Conservation (phyloP, 768 basidiomycete genomes). For the Inosperma sp. region DNA sequence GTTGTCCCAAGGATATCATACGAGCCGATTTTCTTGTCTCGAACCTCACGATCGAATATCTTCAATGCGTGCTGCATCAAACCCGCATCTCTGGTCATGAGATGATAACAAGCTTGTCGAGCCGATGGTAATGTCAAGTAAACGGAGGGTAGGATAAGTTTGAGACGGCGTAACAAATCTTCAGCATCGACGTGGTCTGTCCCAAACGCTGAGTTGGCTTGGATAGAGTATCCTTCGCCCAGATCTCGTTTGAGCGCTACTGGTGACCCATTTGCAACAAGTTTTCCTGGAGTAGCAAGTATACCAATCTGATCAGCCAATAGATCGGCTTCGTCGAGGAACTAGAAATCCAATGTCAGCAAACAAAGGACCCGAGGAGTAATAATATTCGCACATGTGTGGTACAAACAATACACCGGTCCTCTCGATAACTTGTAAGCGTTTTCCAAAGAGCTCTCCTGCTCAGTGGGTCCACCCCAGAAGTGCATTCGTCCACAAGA, state of each 20-base stretch:
- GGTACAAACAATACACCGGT: constrained; percentile 69
- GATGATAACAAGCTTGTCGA: constrained; percentile 46
- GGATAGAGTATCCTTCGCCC: constrained; percentile 68
- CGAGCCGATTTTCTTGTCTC: constrained; percentile 37
- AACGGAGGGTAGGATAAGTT: constrained; percentile 41
- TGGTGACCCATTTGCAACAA: constrained; percentile 70
- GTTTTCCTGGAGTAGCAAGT: constrained; percentile 67
- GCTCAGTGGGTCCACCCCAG: constrained; percentile 78
- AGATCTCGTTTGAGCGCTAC: constrained; percentile 67
- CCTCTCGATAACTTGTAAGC: constrained; percentile 59
- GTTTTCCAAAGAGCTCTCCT: constrained; percentile 75
- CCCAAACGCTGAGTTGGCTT: constrained; percentile 40
- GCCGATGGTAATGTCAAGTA: constrained; percentile 42
- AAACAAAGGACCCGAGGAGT: neutral
- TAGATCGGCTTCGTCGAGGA: constrained; percentile 76
- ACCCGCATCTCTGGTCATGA: constrained; percentile 54
- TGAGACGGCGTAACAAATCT: constrained; percentile 40
- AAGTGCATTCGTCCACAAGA: constrained; percentile 66
- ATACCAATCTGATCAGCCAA: constrained; percentile 74
- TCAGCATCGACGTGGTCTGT: constrained; percentile 26
- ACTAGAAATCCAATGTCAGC: constrained; percentile 32
- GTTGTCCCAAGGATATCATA: constrained; percentile 71
- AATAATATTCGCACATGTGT: constrained; percentile 54
- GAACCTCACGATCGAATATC: constrained; percentile 45
- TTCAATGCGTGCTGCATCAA: constrained; percentile 54